Percentiles rank a stretch among this genome's conserved stretches.
Conservation (phyloP, 768 basidiomycete genomes). For the Calocera cornea region DNA sequence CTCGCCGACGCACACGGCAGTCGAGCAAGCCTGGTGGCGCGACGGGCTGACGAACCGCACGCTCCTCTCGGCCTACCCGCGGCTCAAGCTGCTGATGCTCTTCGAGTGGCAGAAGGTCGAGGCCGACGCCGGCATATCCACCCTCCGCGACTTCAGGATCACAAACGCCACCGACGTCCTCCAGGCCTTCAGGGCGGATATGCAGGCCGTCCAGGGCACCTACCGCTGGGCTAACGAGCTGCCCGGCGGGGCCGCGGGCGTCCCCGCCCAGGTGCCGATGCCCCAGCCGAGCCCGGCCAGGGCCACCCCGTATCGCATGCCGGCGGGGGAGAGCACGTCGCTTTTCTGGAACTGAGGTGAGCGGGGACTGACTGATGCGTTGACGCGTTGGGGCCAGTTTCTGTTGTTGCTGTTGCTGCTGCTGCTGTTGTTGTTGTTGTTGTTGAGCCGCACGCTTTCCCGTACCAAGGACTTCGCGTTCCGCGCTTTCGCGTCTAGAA, state of each 20-base stretch:
- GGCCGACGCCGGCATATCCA: constrained; percentile 6
- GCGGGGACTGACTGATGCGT: no score
- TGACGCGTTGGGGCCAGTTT: no score
- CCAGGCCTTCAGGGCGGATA: constrained; percentile 11
- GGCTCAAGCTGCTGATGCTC: constrained; percentile 20
- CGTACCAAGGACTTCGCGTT: no score
- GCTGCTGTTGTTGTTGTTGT: no score
- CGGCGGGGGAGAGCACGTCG: not conserved
- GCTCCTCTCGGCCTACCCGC: constrained; percentile 16
- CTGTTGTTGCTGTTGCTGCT: no score
- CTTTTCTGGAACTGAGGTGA: not conserved
- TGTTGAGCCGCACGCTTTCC: no score
- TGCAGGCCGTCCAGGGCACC: constrained; percentile 10
- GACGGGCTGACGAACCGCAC: constrained; percentile 16
- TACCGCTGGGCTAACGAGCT: constrained; percentile 15
- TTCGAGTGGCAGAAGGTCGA: constrained; percentile 22
- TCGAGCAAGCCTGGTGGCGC: not conserved
- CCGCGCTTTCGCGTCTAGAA: no score
- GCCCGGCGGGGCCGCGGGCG: not conserved
- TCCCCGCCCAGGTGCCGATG: not conserved
- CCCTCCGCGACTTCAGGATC: constrained; percentile 13
- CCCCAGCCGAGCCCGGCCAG: not conserved
- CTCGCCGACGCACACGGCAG: constrained; percentile 9
- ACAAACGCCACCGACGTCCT: constrained; percentile 16
- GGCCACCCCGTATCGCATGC: not conserved